Evolutionary conservation across 202 grass and related monocot species (phyloP).

Genomic region (Digitaria exilis): DNA sequence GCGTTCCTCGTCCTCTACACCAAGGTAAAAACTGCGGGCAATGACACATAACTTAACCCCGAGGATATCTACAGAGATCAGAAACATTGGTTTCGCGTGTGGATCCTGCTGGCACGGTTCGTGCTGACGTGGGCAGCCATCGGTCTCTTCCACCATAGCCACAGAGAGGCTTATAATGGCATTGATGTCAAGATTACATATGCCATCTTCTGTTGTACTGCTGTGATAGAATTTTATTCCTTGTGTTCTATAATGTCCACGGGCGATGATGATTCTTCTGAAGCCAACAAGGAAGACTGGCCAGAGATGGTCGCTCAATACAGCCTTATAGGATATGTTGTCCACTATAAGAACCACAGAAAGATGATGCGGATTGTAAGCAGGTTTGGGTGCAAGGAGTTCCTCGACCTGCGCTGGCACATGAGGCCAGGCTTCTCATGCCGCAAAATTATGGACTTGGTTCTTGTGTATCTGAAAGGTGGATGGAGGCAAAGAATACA

Average conservation of each 20-base stretch:
- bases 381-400: not conserved
- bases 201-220: not conserved
- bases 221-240: not conserved
- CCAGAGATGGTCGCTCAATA: not conserved
- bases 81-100: too few species aligned
- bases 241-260: rapidly evolving
- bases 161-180: not conserved
- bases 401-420: not conserved
- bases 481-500: not conserved
- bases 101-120: too few species aligned
- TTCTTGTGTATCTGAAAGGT: not conserved
- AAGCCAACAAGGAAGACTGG: not conserved
- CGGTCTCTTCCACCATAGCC: not conserved
- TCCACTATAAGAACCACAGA: not conserved
- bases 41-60: too few species aligned
- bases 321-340: not conserved
- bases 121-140: not conserved
- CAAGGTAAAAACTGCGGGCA: not conserved
- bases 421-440: not conserved
- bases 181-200: constrained; percentile 9
- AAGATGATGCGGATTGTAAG: rapidly evolving
- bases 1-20: not conserved
- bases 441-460: rapidly evolving
- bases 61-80: too few species aligned
- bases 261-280: too few species aligned